Evolutionary conservation across 352 stramenopile genomes (phyloP).

Genomic region (Pythium guiyangense): DNA sequence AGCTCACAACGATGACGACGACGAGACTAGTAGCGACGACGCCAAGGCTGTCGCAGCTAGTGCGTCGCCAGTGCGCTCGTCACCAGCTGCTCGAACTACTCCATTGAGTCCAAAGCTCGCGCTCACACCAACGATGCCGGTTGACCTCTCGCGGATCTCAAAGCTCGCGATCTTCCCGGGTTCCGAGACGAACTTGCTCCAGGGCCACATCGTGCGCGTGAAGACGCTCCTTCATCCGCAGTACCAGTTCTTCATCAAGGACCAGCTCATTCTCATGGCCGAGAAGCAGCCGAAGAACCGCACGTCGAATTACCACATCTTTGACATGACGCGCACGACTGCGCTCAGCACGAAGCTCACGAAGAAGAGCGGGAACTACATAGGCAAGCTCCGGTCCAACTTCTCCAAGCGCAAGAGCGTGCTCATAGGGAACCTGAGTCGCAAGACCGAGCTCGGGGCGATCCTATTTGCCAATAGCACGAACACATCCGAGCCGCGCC

Average conservation of each 20-base stretch:
- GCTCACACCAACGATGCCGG: conserved; percentile 1
- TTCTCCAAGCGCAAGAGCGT: conserved; percentile 76
- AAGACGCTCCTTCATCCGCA: conserved; percentile 57
- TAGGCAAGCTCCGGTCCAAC: conserved; percentile 80
- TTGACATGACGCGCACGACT: conserved; percentile 74
- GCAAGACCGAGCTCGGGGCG: conserved; percentile 70
- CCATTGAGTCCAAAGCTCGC: conserved; percentile 6
- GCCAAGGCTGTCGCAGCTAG: no score
- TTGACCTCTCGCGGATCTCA: conserved; percentile 58
- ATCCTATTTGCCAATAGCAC: conserved; percentile 57
- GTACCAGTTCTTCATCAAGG: conserved; percentile 64
- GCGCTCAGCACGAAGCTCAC: conserved; percentile 41
- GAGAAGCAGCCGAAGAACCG: conserved; percentile 69
- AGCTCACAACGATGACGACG: no score
- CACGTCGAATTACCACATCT: conserved; percentile 85
- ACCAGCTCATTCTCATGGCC: conserved; percentile 53
- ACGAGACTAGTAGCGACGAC: no score
- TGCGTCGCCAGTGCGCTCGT: no score
- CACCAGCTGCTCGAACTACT: no score
- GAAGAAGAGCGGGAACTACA: conserved; percentile 89
- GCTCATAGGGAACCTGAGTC: conserved; percentile 57
- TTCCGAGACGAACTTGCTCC: conserved; percentile 46
- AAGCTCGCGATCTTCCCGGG: conserved; percentile 74
- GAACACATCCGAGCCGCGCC: conserved; percentile 43
- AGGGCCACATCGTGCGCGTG: conserved; percentile 38